These are phyloP conservation scores for Candida ortonii DNA, from an alignment of 805 yeast genomes.

Conservation along the genomic window DNA sequence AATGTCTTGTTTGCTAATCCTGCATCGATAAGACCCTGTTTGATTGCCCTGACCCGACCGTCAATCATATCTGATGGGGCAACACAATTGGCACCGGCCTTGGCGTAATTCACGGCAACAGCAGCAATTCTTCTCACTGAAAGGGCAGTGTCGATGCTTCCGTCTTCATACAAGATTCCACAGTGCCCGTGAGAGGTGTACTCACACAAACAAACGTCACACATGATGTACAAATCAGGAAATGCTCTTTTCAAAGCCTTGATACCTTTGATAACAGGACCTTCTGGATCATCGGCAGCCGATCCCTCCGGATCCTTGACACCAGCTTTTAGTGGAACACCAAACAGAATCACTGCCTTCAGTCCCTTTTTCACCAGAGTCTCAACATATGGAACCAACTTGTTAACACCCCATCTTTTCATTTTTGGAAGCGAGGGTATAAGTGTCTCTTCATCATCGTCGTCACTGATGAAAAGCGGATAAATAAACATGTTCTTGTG, in stretches of 20 bases:
- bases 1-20: slow-evolving; percentile 83
- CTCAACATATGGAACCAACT: slow-evolving; percentile 66
- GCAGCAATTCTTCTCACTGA: slow-evolving; percentile 85
- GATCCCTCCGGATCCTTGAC: slow-evolving; percentile 80
- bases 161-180: slow-evolving; percentile 86
- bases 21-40: slow-evolving; percentile 74
- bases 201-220: slow-evolving; percentile 96
- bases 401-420: slow-evolving; percentile 81
- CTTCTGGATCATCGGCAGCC: slow-evolving; percentile 92
- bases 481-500: slow-evolving; percentile 87
- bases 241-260: slow-evolving; percentile 59
- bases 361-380: slow-evolving; percentile 77
- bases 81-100: slow-evolving; percentile 92
- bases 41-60: slow-evolving; percentile 88
- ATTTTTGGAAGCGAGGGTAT: slow-evolving; percentile 86
- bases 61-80: slow-evolving; percentile 99
- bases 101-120: slow-evolving; percentile 92
- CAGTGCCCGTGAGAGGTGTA: slow-evolving; percentile 98
- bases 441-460: slow-evolving; percentile 70
- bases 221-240: slow-evolving; percentile 83
- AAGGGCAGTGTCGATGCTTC: slow-evolving; percentile 69
- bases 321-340: slow-evolving; percentile 77
- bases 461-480: slow-evolving; percentile 83
- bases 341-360: slow-evolving; percentile 82
- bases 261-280: slow-evolving; percentile 86